Evolutionary conservation across 139 green algal species (phyloP).

Genomic region (Coccomyxa sp.): DNA sequence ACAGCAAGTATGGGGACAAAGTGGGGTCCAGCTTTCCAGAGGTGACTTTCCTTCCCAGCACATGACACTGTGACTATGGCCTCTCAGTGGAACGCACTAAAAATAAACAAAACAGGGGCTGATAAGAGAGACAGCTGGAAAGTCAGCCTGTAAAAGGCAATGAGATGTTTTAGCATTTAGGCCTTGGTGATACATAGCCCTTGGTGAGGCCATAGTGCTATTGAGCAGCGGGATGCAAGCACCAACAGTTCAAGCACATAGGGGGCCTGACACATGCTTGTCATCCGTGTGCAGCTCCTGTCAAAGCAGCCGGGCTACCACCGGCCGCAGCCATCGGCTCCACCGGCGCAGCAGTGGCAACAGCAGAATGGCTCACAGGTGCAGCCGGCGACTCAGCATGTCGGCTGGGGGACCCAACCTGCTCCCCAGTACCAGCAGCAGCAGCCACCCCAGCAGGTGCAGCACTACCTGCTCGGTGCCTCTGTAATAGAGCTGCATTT

Average conservation of each 20-base stretch:
- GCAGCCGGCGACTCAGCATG: neutral
- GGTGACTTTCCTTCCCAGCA: neutral
- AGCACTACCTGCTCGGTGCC: neutral
- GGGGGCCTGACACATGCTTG: too few species aligned
- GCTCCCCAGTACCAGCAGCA: conserved; percentile 14
- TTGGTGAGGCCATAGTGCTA: too few species aligned
- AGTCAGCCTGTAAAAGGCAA: too few species aligned
- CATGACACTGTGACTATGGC: neutral
- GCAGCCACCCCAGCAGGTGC: neutral
- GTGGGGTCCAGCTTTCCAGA: conserved; percentile 36
- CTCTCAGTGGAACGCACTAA: neutral
- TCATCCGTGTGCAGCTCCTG: conserved; percentile 6
- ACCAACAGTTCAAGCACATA: too few species aligned
- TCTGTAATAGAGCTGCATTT: too few species aligned
- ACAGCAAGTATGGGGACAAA: conserved; percentile 51
- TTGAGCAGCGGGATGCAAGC: too few species aligned
- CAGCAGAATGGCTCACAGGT: neutral
- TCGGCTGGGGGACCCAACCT: neutral
- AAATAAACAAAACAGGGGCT: too few species aligned
- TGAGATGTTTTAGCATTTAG: too few species aligned
- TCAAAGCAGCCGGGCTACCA: conserved; percentile 8
- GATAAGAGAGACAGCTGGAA: too few species aligned
- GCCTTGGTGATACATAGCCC: too few species aligned
- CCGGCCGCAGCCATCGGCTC: neutral
- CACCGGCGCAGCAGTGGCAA: neutral